Conservation (phyloP, 306 rosid genomes). For the Cicer pinnatifidum region DNA sequence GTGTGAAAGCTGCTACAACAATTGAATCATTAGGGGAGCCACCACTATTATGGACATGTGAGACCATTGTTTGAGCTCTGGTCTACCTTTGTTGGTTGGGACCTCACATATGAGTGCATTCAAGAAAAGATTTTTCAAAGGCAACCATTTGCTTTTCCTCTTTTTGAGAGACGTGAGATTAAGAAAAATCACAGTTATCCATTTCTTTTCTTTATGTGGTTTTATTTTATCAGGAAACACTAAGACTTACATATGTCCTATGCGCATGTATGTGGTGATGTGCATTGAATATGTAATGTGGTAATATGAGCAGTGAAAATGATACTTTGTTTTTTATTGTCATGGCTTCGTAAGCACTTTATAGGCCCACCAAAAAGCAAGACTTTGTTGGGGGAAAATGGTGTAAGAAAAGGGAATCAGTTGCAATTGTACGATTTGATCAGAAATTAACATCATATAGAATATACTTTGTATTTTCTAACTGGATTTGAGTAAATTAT, state of each 20-base stretch:
- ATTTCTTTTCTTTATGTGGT: conserved; percentile 33
- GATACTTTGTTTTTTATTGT: conserved; percentile 13
- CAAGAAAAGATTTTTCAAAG: neutral
- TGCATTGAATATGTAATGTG: neutral
- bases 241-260: conserved; percentile 22
- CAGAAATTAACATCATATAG: conserved; percentile 29
- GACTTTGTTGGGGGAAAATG: conserved; percentile 32
- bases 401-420: conserved; percentile 43
- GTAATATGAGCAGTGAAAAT: conserved; percentile 37
- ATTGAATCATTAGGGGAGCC: conserved; percentile 73
- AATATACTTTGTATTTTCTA: conserved; percentile 38
- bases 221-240: conserved; percentile 28
- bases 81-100: conserved; percentile 50
- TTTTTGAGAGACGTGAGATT: conserved; percentile 49
- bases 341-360: conserved; percentile 39
- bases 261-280: conserved; percentile 25
- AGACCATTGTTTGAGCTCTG: conserved; percentile 57
- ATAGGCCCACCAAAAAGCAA: conserved; percentile 46
- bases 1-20: conserved; percentile 45
- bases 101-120: conserved; percentile 61
- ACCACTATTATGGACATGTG: conserved; percentile 70
- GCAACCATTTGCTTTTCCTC: conserved; percentile 50
- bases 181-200: conserved; percentile 35
- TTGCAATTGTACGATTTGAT: conserved; percentile 28
- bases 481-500: conserved; percentile 27